Evolutionary conservation across 176 grass and related monocot species (phyloP), one percentile per base, ranked within the genome.

Genomic region (Rhynchospora tenuis): DNA sequence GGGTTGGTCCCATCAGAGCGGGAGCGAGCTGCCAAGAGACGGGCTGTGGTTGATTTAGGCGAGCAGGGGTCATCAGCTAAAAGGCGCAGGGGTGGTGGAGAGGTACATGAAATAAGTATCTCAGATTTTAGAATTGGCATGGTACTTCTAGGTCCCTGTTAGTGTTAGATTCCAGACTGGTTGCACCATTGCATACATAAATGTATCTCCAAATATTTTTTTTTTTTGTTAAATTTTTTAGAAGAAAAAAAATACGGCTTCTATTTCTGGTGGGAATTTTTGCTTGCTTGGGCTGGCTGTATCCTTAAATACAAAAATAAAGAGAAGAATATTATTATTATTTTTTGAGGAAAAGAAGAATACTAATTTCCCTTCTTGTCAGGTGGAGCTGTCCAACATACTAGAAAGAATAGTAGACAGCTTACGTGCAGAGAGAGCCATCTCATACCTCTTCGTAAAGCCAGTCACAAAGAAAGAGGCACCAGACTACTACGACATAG

Each of bases 311-410:
- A 59, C 50, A 51, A 16, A 74, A 28, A 74, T 15, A 51, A 47
- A 48, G 22, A n/a, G 28, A 38, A 38, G 33, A 38, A 38, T 38
- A 51, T 13, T 51, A 7, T 51, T 51, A 7, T 51, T 51, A 7
- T 51, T 51, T 10, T 8, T 51, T 10, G 7, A 10, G 11, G 7
- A 10, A 29, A 28, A 16, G 0, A 56, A 29, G 3, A 28, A 77
- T 48, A 42, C 27, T 79, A 62, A 65, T 86, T 86, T 38, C 43
- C 14, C 13, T 84, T 52, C 33, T 68, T 62, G 7, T 76, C 88
- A 99, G 93, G 96, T 99, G 86, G 93, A 95, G 71, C 88, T 99
- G 45, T 87, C 86, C 24, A 99, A 99, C 86, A 85, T 99, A 69
- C 70, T 99, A 84, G 96, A 86, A 65, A 91, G 80, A 64, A 92